Evolutionary conservation across 108 stramenopile species (phyloP).

Genomic region (Fistulifera solaris): DNA sequence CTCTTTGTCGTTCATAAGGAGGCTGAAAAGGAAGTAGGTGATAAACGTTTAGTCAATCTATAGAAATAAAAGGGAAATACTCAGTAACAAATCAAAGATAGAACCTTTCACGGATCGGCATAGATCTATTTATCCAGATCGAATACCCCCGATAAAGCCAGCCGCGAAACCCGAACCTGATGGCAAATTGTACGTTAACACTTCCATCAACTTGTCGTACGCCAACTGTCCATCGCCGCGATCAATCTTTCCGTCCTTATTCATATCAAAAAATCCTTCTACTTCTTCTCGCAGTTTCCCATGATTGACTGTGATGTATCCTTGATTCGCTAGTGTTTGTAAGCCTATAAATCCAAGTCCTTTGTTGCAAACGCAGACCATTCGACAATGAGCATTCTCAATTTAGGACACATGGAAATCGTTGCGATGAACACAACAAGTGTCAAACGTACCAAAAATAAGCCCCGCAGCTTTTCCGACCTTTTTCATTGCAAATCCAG

Average conservation of each 20-base stretch:
- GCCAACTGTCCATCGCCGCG: conserved; percentile 17
- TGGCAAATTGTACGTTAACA: conserved; percentile 23
- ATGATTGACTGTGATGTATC: conserved; percentile 69
- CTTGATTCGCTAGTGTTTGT: conserved; percentile 49
- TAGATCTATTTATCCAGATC: conserved; percentile 17
- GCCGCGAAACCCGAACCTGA: conserved; percentile 28
- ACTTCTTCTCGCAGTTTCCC: conserved; percentile 31
- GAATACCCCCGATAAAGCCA: conserved; percentile 31
- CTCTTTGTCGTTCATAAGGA: too few species aligned
- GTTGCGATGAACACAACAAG: neutral
- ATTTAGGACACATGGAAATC: neutral
- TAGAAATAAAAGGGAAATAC: too few species aligned
- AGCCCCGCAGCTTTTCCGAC: conserved; percentile 52
- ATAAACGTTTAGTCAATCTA: too few species aligned
- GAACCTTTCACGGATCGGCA: neutral
- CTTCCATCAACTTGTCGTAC: conserved; percentile 17
- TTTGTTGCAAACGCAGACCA: neutral
- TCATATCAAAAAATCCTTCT: conserved; percentile 23
- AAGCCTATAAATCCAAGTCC: conserved; percentile 58
- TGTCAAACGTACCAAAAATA: conserved; percentile 32
- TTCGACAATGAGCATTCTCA: neutral
- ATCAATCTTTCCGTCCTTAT: conserved; percentile 34
- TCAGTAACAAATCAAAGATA: too few species aligned
- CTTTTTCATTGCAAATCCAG: conserved; percentile 65
- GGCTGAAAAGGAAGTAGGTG: too few species aligned